Percentiles rank a stretch among this genome's conserved stretches.
Conservation (phyloP, 495 filamentous ascomycete species). For the Lasiosphaeria miniovina region DNA sequence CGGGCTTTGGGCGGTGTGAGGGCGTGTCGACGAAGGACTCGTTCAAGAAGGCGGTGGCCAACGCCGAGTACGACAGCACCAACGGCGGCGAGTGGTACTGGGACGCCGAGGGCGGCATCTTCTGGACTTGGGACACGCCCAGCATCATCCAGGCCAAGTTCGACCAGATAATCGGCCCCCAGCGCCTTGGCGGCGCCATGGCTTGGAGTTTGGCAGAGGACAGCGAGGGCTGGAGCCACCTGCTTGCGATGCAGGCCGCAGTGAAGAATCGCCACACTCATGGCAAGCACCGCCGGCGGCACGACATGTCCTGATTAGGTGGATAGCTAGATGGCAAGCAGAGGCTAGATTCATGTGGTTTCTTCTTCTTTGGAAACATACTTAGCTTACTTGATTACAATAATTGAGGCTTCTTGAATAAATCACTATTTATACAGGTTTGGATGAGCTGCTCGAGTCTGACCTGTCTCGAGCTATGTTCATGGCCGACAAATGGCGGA, state of each 20-base stretch:
- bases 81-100: constrained; percentile 62
- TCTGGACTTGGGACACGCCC: constrained; percentile 69
- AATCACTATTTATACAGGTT: no score
- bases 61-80: constrained; percentile 49
- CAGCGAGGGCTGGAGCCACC: constrained; percentile 50
- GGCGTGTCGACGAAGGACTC: constrained; percentile 25
- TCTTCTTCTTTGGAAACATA: no score
- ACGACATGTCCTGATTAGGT: no score
- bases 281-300: no score
- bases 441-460: no score
- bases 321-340: no score
- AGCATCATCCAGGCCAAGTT: constrained; percentile 58
- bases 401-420: no score
- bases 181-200: constrained; percentile 56
- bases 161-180: constrained; percentile 52
- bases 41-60: constrained; percentile 42
- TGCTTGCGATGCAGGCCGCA: constrained; percentile 50
- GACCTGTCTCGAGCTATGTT: no score
- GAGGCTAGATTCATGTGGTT: no score
- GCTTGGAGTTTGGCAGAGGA: constrained; percentile 65
- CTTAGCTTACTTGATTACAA: no score
- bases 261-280: not conserved
- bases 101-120: constrained; percentile 49
- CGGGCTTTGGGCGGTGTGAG: constrained; percentile 25
- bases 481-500: no score